Conservation (phyloP, 352 stramenopile genomes). For the Bremia lactucae region DNA sequence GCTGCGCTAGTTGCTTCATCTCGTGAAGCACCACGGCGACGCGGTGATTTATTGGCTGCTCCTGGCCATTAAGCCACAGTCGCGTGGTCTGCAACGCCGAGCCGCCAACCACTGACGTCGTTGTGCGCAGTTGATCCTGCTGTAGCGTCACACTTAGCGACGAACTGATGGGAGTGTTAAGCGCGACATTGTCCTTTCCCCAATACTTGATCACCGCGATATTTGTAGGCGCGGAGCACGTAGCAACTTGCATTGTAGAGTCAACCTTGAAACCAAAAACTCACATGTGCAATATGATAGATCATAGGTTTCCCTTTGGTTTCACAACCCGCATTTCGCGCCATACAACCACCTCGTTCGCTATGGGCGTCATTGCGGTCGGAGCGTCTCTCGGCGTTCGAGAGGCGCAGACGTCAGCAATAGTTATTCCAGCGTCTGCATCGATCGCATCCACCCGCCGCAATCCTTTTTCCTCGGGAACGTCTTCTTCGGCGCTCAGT, state of each 20-base stretch:
- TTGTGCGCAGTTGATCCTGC: conserved; percentile 90
- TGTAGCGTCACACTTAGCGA: conserved; percentile 95
- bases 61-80: conserved; percentile 94
- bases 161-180: conserved; percentile 96
- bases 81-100: conserved; percentile 72
- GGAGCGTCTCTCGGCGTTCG: conserved; percentile 65
- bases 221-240: conserved; percentile 92
- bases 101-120: conserved; percentile 83
- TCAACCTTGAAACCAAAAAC: too few species aligned
- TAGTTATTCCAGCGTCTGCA: not conserved
- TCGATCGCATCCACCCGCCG: conserved; percentile 1
- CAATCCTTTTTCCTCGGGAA: not conserved
- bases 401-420: conserved; percentile 9
- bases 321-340: conserved; percentile 1
- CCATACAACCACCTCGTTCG: conserved; percentile 1
- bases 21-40: conserved; percentile 64
- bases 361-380: conserved; percentile 74
- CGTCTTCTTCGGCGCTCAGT: not conserved
- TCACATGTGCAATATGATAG: not conserved
- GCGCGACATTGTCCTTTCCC: conserved; percentile 87
- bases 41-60: conserved; percentile 74
- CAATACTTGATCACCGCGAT: conserved; percentile 99
- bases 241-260: conserved; percentile 58
- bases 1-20: conserved; percentile 39
- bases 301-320: not conserved